These are phyloP conservation scores for Magnaporthales sp. DNA, from an alignment of 2,329 filamentous ascomycete species.

Conservation along the genomic window DNA sequence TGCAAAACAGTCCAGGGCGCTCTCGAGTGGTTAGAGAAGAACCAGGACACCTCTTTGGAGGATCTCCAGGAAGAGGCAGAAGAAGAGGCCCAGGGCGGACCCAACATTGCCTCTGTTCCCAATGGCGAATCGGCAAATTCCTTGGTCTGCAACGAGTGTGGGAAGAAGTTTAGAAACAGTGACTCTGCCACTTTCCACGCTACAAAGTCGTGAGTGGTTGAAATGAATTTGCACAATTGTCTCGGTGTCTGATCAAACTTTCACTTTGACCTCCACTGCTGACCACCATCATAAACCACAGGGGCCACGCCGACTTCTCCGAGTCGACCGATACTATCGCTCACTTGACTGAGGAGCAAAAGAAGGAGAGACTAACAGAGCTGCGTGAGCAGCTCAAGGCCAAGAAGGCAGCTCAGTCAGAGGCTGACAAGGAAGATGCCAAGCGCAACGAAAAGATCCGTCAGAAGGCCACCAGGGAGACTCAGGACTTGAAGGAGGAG, in stretches of 20 bases:
- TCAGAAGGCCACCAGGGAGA: conserved; percentile 81
- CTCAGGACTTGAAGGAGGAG: conserved; percentile 84
- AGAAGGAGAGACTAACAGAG: conserved; percentile 68
- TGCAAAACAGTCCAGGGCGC: conserved; percentile 66
- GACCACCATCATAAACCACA: conserved; percentile 19
- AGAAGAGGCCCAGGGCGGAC: conserved; percentile 36
- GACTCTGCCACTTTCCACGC: conserved; percentile 85
- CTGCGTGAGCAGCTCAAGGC: conserved; percentile 62
- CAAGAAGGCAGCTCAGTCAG: conserved; percentile 61
- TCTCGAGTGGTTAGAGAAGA: conserved; percentile 89
- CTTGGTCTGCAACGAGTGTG: conserved; percentile 89
- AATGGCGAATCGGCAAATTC: conserved; percentile 67
- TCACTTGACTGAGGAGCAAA: conserved; percentile 86
- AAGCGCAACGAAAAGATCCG: conserved; percentile 81
- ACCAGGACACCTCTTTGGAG: conserved; percentile 79
- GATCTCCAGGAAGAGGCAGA: conserved; percentile 52
- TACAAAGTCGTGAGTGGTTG: conserved; percentile 58
- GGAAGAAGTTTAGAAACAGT: conserved; percentile 78
- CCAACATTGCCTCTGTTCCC: conserved; percentile 52
- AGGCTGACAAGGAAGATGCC: conserved; percentile 69
- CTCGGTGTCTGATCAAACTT: not conserved
- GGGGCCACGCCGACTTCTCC: conserved; percentile 80
- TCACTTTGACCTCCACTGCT: not conserved
- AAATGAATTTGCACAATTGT: not conserved
- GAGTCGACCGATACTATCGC: conserved; percentile 91